These are phyloP conservation scores for Laguncularia racemosa DNA, from an alignment of 345 rosid species.

Conservation along the genomic window DNA sequence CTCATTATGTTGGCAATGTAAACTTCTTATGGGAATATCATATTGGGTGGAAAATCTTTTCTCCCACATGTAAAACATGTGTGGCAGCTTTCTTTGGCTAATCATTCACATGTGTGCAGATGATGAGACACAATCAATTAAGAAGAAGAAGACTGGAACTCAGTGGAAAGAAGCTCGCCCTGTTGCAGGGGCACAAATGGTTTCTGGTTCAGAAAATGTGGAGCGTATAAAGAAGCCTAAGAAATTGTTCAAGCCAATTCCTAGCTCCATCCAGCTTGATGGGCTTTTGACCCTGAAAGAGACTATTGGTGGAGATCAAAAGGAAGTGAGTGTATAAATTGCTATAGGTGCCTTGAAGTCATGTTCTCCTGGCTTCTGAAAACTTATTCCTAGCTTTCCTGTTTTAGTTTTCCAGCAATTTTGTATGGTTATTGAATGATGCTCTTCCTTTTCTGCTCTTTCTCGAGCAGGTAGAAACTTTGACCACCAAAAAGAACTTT, in stretches of 20 bases:
- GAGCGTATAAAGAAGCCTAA: slow-evolving; percentile 53
- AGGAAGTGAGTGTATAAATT: slow-evolving; percentile 44
- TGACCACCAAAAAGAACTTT: slow-evolving; percentile 30
- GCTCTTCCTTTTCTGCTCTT: neutral
- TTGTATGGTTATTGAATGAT: neutral
- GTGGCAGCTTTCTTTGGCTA: too few species aligned
- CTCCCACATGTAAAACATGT: neutral
- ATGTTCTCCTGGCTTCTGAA: neutral
- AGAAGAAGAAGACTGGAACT: slow-evolving; percentile 62
- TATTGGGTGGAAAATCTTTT: neutral
- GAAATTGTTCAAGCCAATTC: slow-evolving; percentile 28
- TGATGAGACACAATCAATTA: slow-evolving; percentile 53
- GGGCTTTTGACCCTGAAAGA: slow-evolving; percentile 34
- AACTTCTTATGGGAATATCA: too few species aligned
- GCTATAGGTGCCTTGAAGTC: too few species aligned
- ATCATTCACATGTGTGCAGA: slow-evolving; percentile 29
- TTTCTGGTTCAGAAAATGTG: slow-evolving; percentile 28
- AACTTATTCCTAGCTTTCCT: neutral
- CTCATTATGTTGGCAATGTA: too few species aligned
- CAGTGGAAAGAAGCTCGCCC: slow-evolving; percentile 30
- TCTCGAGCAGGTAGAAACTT: slow-evolving; percentile 57
- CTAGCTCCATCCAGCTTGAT: slow-evolving; percentile 28
- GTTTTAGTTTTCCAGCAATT: neutral
- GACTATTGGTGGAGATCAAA: slow-evolving; percentile 34
- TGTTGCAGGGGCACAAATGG: slow-evolving; percentile 32